These are phyloP conservation scores for Rasamsonia emersonii DNA, from an alignment of 2,329 filamentous ascomycete species.

Conservation along the genomic window DNA sequence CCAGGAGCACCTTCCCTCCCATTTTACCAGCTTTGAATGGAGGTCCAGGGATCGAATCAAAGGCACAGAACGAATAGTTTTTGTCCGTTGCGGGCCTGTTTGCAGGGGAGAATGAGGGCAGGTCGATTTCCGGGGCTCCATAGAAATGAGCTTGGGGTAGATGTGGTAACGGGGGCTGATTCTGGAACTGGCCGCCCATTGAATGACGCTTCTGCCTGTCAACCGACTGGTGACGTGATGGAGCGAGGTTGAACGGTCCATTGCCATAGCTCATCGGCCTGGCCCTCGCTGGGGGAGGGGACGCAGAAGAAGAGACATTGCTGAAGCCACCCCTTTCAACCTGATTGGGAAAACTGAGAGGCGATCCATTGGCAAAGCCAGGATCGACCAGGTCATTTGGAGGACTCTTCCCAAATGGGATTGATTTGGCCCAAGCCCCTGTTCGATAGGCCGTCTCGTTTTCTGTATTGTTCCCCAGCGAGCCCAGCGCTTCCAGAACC, in stretches of 20 bases:
- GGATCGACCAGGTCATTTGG: conserved; percentile 29
- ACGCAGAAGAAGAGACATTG: conserved; percentile 33
- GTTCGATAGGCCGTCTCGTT: conserved; percentile 29
- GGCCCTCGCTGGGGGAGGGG: conserved; percentile 30
- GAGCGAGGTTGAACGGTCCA: conserved; percentile 26
- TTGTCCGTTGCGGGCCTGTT: conserved; percentile 30
- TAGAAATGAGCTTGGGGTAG: conserved; percentile 72
- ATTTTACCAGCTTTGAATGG: conserved; percentile 33
- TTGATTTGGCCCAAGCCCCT: conserved; percentile 36
- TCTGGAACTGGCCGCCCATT: conserved; percentile 26
- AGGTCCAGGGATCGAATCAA: conserved; percentile 57
- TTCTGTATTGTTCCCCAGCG: conserved; percentile 21
- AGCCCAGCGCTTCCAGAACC: conserved; percentile 29
- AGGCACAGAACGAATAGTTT: conserved; percentile 69
- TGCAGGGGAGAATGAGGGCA: conserved; percentile 30
- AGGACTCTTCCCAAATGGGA: conserved; percentile 39
- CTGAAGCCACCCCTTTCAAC: conserved; percentile 32
- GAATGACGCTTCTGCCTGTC: conserved; percentile 33
- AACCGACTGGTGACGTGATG: conserved; percentile 27
- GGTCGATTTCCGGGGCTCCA: conserved; percentile 62
- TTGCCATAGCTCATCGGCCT: conserved; percentile 36
- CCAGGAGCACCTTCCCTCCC: conserved; percentile 58
- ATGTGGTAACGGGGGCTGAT: conserved; percentile 55
- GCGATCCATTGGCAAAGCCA: conserved; percentile 27
- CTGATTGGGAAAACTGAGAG: conserved; percentile 31